Evolutionary conservation across 2,329 filamentous ascomycete species (phyloP).

Genomic region (Ilyonectria sp.): DNA sequence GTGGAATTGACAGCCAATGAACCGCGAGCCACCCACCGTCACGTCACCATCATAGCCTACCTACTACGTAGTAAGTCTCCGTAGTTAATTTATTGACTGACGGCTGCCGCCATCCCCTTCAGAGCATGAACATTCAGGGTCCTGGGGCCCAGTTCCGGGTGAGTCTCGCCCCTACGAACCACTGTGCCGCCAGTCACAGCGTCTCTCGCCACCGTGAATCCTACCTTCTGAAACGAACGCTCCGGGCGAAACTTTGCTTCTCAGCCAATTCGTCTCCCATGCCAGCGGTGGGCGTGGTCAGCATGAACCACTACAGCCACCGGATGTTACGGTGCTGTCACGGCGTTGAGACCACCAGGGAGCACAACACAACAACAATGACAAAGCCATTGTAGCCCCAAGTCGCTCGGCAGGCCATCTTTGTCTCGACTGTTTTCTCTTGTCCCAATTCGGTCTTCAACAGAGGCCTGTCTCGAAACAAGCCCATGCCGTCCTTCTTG

Average conservation of each 20-base stretch:
- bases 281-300: background rate
- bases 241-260: conserved; percentile 9
- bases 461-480: conserved; percentile 12
- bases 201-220: conserved; percentile 3
- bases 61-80: too few species aligned
- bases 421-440: background rate
- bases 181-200: conserved; percentile 17
- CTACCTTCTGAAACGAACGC: conserved; percentile 23
- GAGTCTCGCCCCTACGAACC: conserved; percentile 15
- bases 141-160: conserved; percentile 7
- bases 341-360: conserved; percentile 19
- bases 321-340: background rate
- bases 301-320: background rate
- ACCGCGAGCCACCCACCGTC: too few species aligned
- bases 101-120: background rate
- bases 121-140: conserved; percentile 21
- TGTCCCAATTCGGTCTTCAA: background rate
- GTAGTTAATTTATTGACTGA: background rate
- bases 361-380: conserved; percentile 3
- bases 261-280: conserved; percentile 4
- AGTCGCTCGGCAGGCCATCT: background rate
- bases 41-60: background rate
- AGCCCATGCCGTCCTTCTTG: conserved; percentile 1
- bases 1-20: background rate
- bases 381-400: conserved; percentile 1